Percentiles rank a stretch among this genome's conserved stretches.
Conservation (phyloP, 441 rosid genomes). For the Brassica balearica region DNA sequence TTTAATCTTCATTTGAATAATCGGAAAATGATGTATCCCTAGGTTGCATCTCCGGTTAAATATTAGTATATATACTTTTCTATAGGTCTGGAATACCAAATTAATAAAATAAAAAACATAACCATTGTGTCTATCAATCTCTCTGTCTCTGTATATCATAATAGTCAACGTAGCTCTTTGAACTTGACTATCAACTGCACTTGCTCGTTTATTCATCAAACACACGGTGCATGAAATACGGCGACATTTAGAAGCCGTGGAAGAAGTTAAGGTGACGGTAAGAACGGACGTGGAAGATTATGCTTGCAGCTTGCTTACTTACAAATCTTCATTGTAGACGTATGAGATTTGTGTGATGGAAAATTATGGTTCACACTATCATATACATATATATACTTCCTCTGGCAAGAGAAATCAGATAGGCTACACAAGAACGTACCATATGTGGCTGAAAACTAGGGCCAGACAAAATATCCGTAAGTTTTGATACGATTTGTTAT, state of each 20-base stretch:
- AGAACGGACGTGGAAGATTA: not conserved
- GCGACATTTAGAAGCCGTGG: not conserved
- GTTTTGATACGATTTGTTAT: too few relatives aligned
- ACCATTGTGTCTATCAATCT: not conserved
- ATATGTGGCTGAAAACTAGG: too few relatives aligned
- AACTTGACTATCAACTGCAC: not conserved
- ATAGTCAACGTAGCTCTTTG: not conserved
- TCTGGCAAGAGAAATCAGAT: not conserved
- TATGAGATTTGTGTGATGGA: not conserved
- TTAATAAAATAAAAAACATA: not conserved
- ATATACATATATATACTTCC: not conserved
- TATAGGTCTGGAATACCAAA: too few relatives aligned
- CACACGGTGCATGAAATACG: not conserved
- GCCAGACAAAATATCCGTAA: too few relatives aligned
- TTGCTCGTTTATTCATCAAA: slow-evolving; percentile 8
- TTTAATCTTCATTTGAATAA: too few relatives aligned
- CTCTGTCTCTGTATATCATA: not conserved
- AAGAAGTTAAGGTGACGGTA: slow-evolving; percentile 19
- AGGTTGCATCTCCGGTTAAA: too few relatives aligned
- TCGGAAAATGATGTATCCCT: too few relatives aligned
- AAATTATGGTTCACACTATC: not conserved
- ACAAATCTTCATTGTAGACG: not conserved
- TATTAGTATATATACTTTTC: too few relatives aligned
- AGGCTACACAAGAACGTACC: too few relatives aligned
- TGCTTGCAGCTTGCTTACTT: not conserved